Evolutionary conservation across 495 filamentous ascomycete species (phyloP).

Genomic region (Hypoxylon rickii): DNA sequence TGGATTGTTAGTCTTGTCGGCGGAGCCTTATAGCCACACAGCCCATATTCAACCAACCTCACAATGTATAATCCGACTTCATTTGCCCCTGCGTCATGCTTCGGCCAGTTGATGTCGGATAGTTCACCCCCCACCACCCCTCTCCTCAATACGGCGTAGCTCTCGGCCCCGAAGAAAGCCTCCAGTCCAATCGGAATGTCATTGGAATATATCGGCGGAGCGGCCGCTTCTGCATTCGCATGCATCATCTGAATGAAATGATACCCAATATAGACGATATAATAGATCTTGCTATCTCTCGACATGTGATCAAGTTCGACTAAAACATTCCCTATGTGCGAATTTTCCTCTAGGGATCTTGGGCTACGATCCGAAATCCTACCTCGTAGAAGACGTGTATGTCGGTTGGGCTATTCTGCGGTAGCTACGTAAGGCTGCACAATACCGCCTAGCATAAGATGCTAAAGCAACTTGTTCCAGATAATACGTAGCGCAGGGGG

Average conservation of each 20-base stretch:
- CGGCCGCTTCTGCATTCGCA: constrained; percentile 19
- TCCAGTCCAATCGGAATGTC: constrained; percentile 3
- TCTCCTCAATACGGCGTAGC: not conserved
- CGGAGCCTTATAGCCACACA: constrained; percentile 60
- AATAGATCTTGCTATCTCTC: not conserved
- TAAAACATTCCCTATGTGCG: too few species aligned
- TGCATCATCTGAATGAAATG: constrained; percentile 21
- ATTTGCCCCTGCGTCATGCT: not conserved
- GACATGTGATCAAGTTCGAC: not conserved
- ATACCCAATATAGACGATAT: constrained; percentile 25
- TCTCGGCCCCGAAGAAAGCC: too few species aligned
- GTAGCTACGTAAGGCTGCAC: too few species aligned
- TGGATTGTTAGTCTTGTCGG: constrained; percentile 80
- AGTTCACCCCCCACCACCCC: not conserved
- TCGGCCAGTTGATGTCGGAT: not conserved
- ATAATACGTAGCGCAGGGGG: too few species aligned
- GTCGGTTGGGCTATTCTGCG: too few species aligned
- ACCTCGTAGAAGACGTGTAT: too few species aligned
- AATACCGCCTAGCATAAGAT: too few species aligned
- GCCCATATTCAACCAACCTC: not conserved
- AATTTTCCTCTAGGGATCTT: not conserved
- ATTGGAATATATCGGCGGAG: constrained; percentile 21
- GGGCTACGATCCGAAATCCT: too few species aligned
- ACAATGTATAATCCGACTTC: not conserved
- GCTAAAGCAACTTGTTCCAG: too few species aligned